Base-by-base conservation (phyloP, 2,329 filamentous ascomycete genomes). In the Graphilbum fragrans region DNA sequence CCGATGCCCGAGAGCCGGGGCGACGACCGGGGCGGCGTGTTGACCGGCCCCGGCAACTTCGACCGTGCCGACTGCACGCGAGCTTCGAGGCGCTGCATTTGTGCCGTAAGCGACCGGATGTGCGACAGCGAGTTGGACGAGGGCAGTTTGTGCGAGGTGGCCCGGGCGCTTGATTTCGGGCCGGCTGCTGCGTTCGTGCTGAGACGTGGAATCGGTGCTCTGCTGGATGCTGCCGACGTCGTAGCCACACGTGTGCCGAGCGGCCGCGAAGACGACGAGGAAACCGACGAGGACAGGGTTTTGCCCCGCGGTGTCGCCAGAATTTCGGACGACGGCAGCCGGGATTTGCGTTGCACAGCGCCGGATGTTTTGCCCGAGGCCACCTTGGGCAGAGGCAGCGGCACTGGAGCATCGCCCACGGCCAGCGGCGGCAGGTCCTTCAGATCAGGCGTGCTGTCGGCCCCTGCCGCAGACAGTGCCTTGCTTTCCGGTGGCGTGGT, bases 21-120 rank as follows among this genome's bases (percentile, higher is more conserved):
- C n/a, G 87, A 94, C 5, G 74, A 72, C 37, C 81, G 78, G 17
- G 88, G 86, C 5, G 88, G 87, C 1, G 83, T 92, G 41, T 69
- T 72, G 8, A 77, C 71, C 3, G 88, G 86, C 2, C 82, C 86
- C 3, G 92, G 92, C 18, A 98, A 74, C 61, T 92, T 94, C 32
- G 90, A 95, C 51, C 87, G 80, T 17, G 82, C 92, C 20, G 82
- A 86, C 46, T 96, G 87, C 10, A 98, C 90, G 35, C 92, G 77
- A 48, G 92, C 86, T 59, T 96, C 92, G 46, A 98, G 79, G 50
- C 86, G 85, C 61, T 95, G 86, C 87, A 96, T 95, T 63, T 96
- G 92, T 22, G 86, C 88, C 44, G 93, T 94, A 49, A 98, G 78
- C 23, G 82, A 83, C 49, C 90, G 86, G 54, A 98, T 94, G 58